These are phyloP conservation scores for Aspergillus tanneri DNA, from an alignment of 2,329 filamentous ascomycete genomes.

Conservation along the genomic window DNA sequence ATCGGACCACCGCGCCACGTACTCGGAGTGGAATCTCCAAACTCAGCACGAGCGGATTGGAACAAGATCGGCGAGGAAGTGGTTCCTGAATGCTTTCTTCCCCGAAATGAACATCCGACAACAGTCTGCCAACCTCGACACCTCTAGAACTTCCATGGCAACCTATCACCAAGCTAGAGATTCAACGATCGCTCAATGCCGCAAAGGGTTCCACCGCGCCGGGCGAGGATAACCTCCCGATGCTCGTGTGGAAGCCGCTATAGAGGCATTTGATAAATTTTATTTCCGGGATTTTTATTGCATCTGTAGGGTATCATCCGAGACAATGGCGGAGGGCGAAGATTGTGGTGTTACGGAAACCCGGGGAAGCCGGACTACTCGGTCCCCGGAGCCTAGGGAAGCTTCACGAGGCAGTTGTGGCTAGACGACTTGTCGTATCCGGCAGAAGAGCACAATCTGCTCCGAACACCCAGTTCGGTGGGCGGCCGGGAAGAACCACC, in stretches of 20 bases:
- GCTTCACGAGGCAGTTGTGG: constrained; percentile 1
- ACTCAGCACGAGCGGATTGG: constrained; percentile 15
- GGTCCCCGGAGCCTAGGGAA: neutral
- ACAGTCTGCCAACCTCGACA: too few relatives aligned
- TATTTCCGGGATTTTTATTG: neutral
- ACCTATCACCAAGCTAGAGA: too few relatives aligned
- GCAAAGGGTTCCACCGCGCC: too few relatives aligned
- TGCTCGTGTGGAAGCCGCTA: neutral
- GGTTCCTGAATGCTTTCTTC: too few relatives aligned
- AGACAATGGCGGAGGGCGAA: neutral
- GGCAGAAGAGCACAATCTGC: constrained; percentile 20
- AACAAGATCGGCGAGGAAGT: constrained; percentile 6
- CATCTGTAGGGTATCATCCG: neutral
- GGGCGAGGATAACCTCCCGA: neutral
- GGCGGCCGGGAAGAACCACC: constrained; percentile 15
- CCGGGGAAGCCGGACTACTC: constrained; percentile 7
- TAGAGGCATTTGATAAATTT: neutral
- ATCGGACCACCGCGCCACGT: constrained; percentile 22
- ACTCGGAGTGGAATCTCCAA: constrained; percentile 23
- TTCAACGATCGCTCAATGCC: too few relatives aligned
- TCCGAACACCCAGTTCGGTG: constrained; percentile 26
- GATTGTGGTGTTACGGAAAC: neutral
- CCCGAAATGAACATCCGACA: too few relatives aligned
- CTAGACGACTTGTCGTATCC: constrained; percentile 19
- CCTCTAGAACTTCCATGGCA: too few relatives aligned